These are phyloP conservation scores for Penicillium bovifimosum DNA, from an alignment of 495 filamentous ascomycete species.

Conservation along the genomic window DNA sequence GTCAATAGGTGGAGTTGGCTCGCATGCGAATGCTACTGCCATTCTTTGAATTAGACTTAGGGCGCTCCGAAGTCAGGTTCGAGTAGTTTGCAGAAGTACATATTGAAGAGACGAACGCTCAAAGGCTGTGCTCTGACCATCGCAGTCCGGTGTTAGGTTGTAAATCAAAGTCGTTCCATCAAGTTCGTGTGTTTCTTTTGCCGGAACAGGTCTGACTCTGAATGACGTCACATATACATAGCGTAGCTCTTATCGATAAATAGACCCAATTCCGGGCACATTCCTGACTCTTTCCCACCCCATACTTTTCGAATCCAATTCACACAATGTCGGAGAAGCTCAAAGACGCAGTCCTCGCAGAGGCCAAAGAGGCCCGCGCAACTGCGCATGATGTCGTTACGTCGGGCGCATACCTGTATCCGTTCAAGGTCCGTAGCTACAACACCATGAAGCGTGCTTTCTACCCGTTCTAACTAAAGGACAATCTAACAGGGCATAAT, in stretches of 20 bases:
- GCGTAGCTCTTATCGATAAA: too few species aligned
- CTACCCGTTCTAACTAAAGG: not conserved
- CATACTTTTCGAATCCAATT: too few species aligned
- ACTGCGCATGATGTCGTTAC: constrained; percentile 57
- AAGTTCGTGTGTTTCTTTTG: too few species aligned
- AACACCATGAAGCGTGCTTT: constrained; percentile 9
- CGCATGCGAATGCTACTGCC: constrained; percentile 39
- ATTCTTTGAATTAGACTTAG: constrained; percentile 35
- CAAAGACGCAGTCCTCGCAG: constrained; percentile 37
- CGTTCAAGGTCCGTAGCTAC: constrained; percentile 57
- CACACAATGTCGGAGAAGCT: constrained; percentile 38
- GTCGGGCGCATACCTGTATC: constrained; percentile 80
- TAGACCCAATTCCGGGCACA: too few species aligned
- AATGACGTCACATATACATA: not conserved
- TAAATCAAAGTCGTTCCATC: too few species aligned
- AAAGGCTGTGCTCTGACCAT: too few species aligned
- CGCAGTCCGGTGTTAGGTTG: too few species aligned
- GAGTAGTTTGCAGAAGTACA: not conserved
- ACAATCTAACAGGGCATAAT: constrained; percentile 54
- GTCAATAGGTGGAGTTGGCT: constrained; percentile 21
- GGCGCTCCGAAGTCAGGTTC: not conserved
- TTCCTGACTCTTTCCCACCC: too few species aligned
- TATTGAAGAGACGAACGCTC: too few species aligned
- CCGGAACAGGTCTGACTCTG: too few species aligned
- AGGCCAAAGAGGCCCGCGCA: constrained; percentile 34